Evolutionary conservation across 768 basidiomycete genomes (phyloP).

Genomic region (Mycena rebaudengoi): DNA sequence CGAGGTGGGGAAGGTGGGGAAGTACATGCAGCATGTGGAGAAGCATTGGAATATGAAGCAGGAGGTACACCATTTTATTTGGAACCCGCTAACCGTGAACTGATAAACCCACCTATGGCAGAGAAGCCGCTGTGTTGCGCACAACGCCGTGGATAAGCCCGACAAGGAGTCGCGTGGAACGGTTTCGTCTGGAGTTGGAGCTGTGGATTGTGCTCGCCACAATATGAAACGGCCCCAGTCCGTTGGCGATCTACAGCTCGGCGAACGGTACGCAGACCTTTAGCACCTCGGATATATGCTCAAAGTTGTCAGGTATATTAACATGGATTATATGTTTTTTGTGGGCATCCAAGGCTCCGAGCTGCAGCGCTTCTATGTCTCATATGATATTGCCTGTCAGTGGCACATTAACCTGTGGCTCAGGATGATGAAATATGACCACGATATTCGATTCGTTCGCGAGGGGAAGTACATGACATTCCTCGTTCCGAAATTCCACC

Average conservation of each 20-base stretch:
- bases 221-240: conserved; percentile 18
- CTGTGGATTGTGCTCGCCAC: conserved; percentile 20
- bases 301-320: conserved; percentile 9
- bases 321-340: conserved; percentile 28
- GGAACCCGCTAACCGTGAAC: too few species aligned
- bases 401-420: conserved; percentile 26
- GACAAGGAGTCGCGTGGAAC: neutral
- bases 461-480: neutral
- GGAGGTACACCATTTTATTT: conserved; percentile 1
- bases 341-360: conserved; percentile 21
- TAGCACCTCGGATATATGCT: too few species aligned
- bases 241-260: conserved; percentile 23
- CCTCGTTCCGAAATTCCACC: conserved; percentile 38
- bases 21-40: neutral
- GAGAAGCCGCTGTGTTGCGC: conserved; percentile 8
- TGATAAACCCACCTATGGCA: too few species aligned
- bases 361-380: conserved; percentile 20
- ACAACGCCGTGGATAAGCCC: conserved; percentile 4
- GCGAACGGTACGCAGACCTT: conserved; percentile 28
- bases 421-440: conserved; percentile 20
- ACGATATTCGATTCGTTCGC: neutral
- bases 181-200: conserved; percentile 19
- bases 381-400: conserved; percentile 35
- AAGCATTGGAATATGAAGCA: conserved; percentile 5
- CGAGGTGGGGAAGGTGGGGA: neutral